These are phyloP conservation scores for Aspergillus viridinutans DNA, from an alignment of 2,329 filamentous ascomycete species.

Conservation along the genomic window DNA sequence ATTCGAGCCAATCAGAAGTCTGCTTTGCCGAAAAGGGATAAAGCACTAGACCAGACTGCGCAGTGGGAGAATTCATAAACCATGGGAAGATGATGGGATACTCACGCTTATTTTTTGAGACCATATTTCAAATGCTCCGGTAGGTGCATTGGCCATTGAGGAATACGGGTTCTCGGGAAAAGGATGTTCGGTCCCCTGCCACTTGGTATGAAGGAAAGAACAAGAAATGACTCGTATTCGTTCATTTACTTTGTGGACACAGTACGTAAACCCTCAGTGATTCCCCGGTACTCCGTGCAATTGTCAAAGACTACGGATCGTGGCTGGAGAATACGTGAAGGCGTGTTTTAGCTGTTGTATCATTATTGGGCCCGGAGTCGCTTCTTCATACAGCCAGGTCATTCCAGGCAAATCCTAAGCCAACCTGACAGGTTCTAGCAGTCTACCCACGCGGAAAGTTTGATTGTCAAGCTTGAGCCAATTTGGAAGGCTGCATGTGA, in stretches of 20 bases:
- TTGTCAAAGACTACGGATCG: neutral
- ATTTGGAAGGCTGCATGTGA: neutral
- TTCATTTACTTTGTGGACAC: neutral
- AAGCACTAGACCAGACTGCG: neutral
- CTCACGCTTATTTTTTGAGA: neutral
- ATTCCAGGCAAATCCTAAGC: neutral
- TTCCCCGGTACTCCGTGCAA: neutral
- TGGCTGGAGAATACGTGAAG: neutral
- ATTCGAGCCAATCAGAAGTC: slow-evolving; percentile 29
- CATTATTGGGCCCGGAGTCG: neutral
- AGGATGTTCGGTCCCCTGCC: neutral
- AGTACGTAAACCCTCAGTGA: neutral
- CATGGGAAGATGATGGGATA: neutral
- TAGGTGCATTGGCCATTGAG: neutral
- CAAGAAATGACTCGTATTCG: neutral
- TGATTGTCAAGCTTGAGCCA: neutral
- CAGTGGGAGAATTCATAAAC: neutral
- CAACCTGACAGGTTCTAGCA: neutral
- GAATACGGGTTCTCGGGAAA: neutral
- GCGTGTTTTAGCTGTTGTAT: neutral
- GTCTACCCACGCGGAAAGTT: neutral
- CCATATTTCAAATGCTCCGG: neutral
- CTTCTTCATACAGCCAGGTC: neutral
- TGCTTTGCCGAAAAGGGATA: slow-evolving; percentile 28
- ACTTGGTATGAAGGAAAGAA: neutral